These are phyloP conservation scores for Aspergillus hortae DNA, from an alignment of 2,329 filamentous ascomycete species.

Conservation along the genomic window DNA sequence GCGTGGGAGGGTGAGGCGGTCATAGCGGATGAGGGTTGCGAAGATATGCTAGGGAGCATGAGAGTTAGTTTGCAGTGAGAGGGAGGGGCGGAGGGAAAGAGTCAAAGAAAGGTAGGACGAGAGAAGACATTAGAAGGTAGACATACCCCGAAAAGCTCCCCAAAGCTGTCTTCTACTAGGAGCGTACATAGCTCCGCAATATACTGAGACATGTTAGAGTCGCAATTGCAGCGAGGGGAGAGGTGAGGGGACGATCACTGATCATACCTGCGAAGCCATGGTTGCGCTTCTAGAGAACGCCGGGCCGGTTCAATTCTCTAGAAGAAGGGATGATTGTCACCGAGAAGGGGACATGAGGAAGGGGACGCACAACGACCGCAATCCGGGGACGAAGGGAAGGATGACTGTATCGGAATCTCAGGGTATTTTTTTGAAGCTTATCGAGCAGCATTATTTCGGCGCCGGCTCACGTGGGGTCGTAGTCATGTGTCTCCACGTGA, in stretches of 20 bases:
- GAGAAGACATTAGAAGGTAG: background rate
- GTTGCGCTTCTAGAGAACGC: conserved; percentile 67
- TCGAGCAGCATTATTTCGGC: background rate
- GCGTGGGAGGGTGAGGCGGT: conserved; percentile 68
- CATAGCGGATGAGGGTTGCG: conserved; percentile 70
- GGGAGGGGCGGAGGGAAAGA: background rate
- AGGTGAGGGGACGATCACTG: conserved; percentile 14
- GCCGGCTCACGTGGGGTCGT: conserved; percentile 15
- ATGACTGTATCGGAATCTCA: too few species aligned
- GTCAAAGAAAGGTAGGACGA: background rate
- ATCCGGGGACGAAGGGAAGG: too few species aligned
- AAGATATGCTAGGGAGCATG: conserved; percentile 68
- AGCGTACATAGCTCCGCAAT: conserved; percentile 85
- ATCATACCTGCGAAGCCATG: conserved; percentile 55
- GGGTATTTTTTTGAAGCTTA: conserved; percentile 2
- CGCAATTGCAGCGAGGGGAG: conserved; percentile 20
- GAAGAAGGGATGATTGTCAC: conserved; percentile 68
- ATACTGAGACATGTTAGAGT: conserved; percentile 47
- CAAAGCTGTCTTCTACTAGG: conserved; percentile 83
- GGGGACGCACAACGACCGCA: background rate
- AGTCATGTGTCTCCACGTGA: conserved; percentile 21
- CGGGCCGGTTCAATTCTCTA: conserved; percentile 63
- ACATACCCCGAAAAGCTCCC: conserved; percentile 86
- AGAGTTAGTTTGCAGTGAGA: conserved; percentile 3
- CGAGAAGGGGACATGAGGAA: conserved; percentile 39